A percentile compares a stretch with the other conserved stretches of the same genome.
These are phyloP conservation scores for Psilocybe cubensis DNA, from an alignment of 768 basidiomycete genomes.

Conservation along the genomic window DNA sequence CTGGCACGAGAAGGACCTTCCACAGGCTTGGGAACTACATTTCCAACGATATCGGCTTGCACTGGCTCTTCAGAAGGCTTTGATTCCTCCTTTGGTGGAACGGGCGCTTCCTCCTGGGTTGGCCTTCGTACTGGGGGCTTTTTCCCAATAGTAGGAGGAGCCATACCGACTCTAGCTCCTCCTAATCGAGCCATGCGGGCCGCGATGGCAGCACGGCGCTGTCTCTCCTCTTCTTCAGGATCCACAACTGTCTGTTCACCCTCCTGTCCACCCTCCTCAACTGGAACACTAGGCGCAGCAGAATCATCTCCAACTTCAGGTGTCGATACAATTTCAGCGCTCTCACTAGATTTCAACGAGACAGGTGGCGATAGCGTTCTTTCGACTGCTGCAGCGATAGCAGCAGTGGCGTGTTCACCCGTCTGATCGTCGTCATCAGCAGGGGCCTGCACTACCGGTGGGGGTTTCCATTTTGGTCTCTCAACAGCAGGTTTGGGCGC, in stretches of 20 bases:
- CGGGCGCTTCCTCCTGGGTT: conserved; percentile 28
- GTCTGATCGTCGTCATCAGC: conserved; percentile 46
- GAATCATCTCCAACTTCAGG: conserved; percentile 22
- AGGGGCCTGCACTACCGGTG: conserved; percentile 54
- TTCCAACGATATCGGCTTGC: conserved; percentile 3
- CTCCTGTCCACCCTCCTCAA: conserved; percentile 15
- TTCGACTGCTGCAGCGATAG: conserved; percentile 27
- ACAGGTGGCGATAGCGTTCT: conserved; percentile 39
- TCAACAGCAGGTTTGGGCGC: conserved; percentile 63
- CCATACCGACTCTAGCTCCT: conserved; percentile 83
- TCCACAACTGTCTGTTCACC: conserved; percentile 31
- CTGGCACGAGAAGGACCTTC: conserved; percentile 5
- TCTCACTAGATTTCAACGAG: conserved; percentile 21
- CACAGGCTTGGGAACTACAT: conserved; percentile 8
- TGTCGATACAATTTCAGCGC: conserved; percentile 16
- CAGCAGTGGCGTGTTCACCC: conserved; percentile 14
- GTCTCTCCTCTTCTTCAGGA: conserved; percentile 73
- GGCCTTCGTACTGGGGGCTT: conserved; percentile 39
- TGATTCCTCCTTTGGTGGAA: conserved; percentile 19
- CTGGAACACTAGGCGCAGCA: conserved; percentile 6
- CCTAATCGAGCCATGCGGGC: conserved; percentile 94
- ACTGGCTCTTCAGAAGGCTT: conserved; percentile 17
- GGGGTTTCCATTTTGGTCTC: conserved; percentile 88
- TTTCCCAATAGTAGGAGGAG: conserved; percentile 68
- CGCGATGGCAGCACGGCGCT: conserved; percentile 84